Evolutionary conservation across 2,329 filamentous ascomycete genomes (phyloP), one percentile per base, ranked within the genome.

Genomic region (Trichoderma afroharzianum): DNA sequence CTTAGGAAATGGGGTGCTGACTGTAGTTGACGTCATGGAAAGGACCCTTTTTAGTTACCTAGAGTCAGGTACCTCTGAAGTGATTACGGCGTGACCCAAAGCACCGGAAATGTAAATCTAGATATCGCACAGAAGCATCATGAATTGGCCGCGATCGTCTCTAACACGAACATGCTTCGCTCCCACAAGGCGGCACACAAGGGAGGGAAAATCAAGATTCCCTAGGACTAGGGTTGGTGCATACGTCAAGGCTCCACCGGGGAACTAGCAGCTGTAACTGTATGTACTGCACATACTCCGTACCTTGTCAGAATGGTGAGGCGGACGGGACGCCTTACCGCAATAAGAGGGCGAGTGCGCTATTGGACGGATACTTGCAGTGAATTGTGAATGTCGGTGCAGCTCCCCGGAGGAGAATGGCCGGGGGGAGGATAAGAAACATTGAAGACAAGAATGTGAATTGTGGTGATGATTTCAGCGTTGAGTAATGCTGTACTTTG

Each of bases 191-290:
- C 24, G 63, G 36, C 21, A 67, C 64, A 57, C 14, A n/a, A 58
- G 9, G 24, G 26, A 21, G 57, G 53, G 64, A 59, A 68, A 68
- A 68, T 59, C 64, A 68, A 68, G 64, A 68, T 68, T 21, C 24
- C 55, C 64, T 47, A 32, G 64, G 64, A 26, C 64, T 55, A 68
- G 64, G 64, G 64, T 59, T 68, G 64, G 36, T 68, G 64, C 64
- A 68, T 68, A 68, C 64, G 64, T 68, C 64, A 68, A 58, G 64
- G 53, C 15, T n/a, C 64, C 64, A 68, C 64, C 26, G 3, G 64
- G 6, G 26, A 58, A 36, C 64, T 47, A 53, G 43, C 26, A 30
- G 62, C 26, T n/a, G 32, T 36, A n/a, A n/a, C 43, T 36, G 33
- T 36, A 36, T 62, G 21, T 26, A 63, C n/a, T 6, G 28, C 6